These are phyloP conservation scores for Forsythia viridissima DNA, from an alignment of 257 asterid species.

Conservation along the genomic window DNA sequence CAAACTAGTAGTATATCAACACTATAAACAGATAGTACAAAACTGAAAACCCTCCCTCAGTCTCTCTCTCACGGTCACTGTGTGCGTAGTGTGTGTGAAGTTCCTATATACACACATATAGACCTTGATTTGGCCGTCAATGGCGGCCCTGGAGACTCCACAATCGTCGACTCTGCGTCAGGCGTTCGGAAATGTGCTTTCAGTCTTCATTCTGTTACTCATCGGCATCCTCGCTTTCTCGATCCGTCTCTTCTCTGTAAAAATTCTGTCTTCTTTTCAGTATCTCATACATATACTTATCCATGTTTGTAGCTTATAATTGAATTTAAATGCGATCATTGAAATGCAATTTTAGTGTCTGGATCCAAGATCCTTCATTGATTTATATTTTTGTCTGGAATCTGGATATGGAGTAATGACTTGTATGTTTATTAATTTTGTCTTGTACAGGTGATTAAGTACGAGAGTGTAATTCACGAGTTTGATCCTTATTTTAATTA, in stretches of 20 bases:
- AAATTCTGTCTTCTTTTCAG: constrained; percentile 1
- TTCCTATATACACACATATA: constrained; percentile 4
- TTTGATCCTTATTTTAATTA: constrained; percentile 98
- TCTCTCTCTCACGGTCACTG: constrained; percentile 29
- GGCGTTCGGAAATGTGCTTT: constrained; percentile 83
- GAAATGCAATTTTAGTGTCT: neutral
- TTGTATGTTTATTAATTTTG: neutral
- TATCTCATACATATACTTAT: too few relatives aligned
- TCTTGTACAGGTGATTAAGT: constrained; percentile 76
- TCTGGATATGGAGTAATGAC: neutral
- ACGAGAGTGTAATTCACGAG: constrained; percentile 97
- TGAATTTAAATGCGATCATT: constrained; percentile 28
- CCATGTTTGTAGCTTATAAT: neutral
- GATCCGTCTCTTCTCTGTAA: constrained; percentile 97
- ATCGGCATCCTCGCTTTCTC: constrained; percentile 95
- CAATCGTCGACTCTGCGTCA: constrained; percentile 40
- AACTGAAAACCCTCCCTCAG: constrained; percentile 19
- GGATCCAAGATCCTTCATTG: neutral
- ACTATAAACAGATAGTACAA: constrained; percentile 8
- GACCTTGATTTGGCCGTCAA: constrained; percentile 32
- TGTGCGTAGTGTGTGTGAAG: constrained; percentile 8
- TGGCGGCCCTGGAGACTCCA: constrained; percentile 44
- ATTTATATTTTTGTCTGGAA: constrained; percentile 9
- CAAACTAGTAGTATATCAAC: neutral
- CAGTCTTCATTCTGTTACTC: constrained; percentile 71